These are phyloP conservation scores for Malassezia obtusa DNA, from an alignment of 1,284 basidiomycete genomes.

Conservation along the genomic window DNA sequence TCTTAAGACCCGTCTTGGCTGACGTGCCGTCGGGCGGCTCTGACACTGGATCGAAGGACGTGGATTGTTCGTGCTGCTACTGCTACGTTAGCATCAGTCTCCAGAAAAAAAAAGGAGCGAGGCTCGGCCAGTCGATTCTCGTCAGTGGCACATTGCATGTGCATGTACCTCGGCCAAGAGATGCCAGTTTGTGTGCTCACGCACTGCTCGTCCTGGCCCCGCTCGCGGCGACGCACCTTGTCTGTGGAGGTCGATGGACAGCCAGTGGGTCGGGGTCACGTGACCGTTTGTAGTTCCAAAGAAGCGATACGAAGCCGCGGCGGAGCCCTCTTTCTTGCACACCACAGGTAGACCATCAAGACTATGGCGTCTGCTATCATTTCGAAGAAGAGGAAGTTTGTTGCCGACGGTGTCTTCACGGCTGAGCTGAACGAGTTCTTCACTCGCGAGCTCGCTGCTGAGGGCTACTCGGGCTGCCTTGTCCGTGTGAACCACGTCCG, in stretches of 20 bases:
- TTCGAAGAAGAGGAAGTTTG: slow-evolving; percentile 57
- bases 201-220: slow-evolving; percentile 4
- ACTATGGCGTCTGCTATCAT: slow-evolving; percentile 42
- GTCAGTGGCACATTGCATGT: not conserved
- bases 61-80: not conserved
- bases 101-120: not conserved
- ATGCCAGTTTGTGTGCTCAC: slow-evolving; percentile 18
- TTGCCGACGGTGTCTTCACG: slow-evolving; percentile 96
- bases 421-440: slow-evolving; percentile 96
- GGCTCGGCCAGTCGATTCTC: slow-evolving; percentile 14
- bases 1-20: slow-evolving; percentile 21
- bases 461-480: slow-evolving; percentile 99
- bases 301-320: not conserved
- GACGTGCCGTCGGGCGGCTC: too few species aligned
- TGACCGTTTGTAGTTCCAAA: slow-evolving; percentile 12
- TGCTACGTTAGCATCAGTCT: not conserved
- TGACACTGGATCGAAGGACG: too few species aligned
- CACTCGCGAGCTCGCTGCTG: slow-evolving; percentile 95
- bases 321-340: slow-evolving; percentile 6
- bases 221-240: not conserved
- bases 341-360: slow-evolving; percentile 5
- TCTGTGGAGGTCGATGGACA: not conserved
- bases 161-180: slow-evolving; percentile 16
- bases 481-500: slow-evolving; percentile 98
- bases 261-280: not conserved